Conservation (phyloP, 208 protist genomes). For the Balamuthia mandrillaris region DNA sequence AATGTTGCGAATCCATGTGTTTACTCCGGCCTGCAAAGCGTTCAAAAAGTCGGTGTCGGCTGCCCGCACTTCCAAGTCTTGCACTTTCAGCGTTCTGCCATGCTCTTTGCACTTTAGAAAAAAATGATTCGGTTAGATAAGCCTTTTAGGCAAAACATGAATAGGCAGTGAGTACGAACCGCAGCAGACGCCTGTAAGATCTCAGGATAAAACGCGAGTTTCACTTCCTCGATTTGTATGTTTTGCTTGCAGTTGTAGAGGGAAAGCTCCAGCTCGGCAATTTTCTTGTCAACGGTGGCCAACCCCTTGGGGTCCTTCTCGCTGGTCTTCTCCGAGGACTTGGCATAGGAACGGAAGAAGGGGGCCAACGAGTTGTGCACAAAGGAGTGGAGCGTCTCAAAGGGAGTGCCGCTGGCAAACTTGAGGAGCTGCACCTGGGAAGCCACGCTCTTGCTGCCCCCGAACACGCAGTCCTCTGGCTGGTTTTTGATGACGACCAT, state of each 20-base stretch:
- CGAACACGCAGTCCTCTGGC: not conserved
- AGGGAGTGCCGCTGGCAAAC: slow-evolving; percentile 59
- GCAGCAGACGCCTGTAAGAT: slow-evolving; percentile 34
- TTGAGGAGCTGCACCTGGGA: slow-evolving; percentile 60
- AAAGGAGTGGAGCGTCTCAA: slow-evolving; percentile 65
- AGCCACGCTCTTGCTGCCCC: not conserved
- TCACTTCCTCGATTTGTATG: slow-evolving; percentile 68
- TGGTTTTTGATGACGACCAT: slow-evolving; percentile 23
- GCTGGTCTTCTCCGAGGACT: not conserved
- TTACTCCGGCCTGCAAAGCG: slow-evolving; percentile 58
- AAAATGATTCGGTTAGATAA: not conserved
- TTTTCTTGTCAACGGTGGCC: slow-evolving; percentile 62
- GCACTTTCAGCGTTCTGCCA: slow-evolving; percentile 28
- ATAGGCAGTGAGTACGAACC: not conserved
- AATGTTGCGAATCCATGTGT: slow-evolving; percentile 69
- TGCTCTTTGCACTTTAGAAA: not conserved
- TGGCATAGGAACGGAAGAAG: slow-evolving; percentile 59
- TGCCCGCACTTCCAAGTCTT: slow-evolving; percentile 51
- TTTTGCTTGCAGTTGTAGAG: slow-evolving; percentile 74
- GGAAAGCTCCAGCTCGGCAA: slow-evolving; percentile 69
- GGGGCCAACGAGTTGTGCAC: slow-evolving; percentile 64
- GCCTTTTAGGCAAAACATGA: no score
- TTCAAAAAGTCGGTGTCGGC: slow-evolving; percentile 60
- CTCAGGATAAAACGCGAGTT: slow-evolving; percentile 56
- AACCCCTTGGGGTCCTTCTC: slow-evolving; percentile 28